Conservation (phyloP, 1,139 yeast species). For the Blastobotrys elegans region DNA sequence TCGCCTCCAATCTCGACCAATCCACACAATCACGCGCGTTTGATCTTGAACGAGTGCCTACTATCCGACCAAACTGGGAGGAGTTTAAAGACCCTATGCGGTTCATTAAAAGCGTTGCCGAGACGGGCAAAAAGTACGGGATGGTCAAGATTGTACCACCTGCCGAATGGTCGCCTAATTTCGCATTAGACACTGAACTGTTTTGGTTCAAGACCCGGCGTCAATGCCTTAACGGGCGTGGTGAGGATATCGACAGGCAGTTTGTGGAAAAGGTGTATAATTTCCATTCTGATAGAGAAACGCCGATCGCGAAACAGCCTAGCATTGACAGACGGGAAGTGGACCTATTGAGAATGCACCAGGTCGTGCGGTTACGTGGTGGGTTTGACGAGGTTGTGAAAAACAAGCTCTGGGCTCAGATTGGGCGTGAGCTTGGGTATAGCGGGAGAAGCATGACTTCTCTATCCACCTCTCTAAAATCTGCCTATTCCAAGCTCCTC, state of each 20-base stretch:
- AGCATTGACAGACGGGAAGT: conserved; percentile 36
- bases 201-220: conserved; percentile 50
- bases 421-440: conserved; percentile 72
- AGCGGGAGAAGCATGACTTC: conserved; percentile 67
- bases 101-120: conserved; percentile 30
- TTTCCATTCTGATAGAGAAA: conserved; percentile 33
- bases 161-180: conserved; percentile 35
- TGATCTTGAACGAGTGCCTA: conserved; percentile 41
- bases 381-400: conserved; percentile 39
- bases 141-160: conserved; percentile 69
- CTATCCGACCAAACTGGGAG: conserved; percentile 43
- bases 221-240: conserved; percentile 43
- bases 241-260: conserved; percentile 26
- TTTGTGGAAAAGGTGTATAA: conserved; percentile 32
- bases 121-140: conserved; percentile 50
- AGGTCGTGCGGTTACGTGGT: conserved; percentile 36
- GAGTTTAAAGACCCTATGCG: conserved; percentile 41
- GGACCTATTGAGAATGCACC: conserved; percentile 35
- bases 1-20: conserved; percentile 2
- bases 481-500: conserved; percentile 40
- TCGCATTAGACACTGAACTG: conserved; percentile 44
- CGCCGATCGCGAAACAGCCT: conserved; percentile 32
- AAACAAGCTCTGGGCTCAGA: conserved; percentile 40
- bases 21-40: conserved; percentile 20
- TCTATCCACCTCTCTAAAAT: conserved; percentile 60